phyloP scores from a whole-genome alignment of 2,329 filamentous ascomycete species.

The Ophiostoma sp. region DNA sequence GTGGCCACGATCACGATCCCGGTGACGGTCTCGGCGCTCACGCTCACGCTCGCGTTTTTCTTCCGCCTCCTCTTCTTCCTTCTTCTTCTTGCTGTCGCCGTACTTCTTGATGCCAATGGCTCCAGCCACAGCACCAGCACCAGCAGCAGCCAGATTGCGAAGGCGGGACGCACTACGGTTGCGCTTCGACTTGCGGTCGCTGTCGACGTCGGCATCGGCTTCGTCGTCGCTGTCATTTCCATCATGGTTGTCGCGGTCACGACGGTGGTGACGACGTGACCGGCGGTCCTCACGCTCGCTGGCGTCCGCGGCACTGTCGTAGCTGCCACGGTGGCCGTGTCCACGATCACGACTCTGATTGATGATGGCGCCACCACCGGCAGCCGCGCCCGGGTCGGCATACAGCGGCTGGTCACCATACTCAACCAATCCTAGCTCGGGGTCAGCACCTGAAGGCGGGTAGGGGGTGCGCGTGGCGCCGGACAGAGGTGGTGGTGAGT shows the following conservation, averaged over 20 bases:
- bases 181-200: slow-evolving; percentile 13
- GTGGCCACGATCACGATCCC: slow-evolving; percentile 30
- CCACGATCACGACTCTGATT: not conserved
- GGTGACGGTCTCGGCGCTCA: slow-evolving; percentile 35
- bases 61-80: slow-evolving; percentile 40
- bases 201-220: slow-evolving; percentile 30
- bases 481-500: slow-evolving; percentile 21
- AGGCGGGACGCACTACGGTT: slow-evolving; percentile 54
- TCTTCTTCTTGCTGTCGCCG: slow-evolving; percentile 50
- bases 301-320: slow-evolving; percentile 53
- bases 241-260: slow-evolving; percentile 35
- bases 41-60: not conserved
- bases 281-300: slow-evolving; percentile 26
- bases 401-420: slow-evolving; percentile 62
- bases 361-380: slow-evolving; percentile 30
- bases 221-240: slow-evolving; percentile 33
- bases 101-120: slow-evolving; percentile 65
- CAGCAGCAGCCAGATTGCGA: slow-evolving; percentile 56
- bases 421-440: slow-evolving; percentile 68
- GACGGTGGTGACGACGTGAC: not conserved
- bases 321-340: slow-evolving; percentile 42
- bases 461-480: slow-evolving; percentile 45
- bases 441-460: slow-evolving; percentile 50
- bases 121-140: slow-evolving; percentile 58
- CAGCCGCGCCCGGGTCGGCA: slow-evolving; percentile 38